Base-by-base conservation (phyloP, 2,329 filamentous ascomycete genomes). In the Exophiala calicioides region DNA sequence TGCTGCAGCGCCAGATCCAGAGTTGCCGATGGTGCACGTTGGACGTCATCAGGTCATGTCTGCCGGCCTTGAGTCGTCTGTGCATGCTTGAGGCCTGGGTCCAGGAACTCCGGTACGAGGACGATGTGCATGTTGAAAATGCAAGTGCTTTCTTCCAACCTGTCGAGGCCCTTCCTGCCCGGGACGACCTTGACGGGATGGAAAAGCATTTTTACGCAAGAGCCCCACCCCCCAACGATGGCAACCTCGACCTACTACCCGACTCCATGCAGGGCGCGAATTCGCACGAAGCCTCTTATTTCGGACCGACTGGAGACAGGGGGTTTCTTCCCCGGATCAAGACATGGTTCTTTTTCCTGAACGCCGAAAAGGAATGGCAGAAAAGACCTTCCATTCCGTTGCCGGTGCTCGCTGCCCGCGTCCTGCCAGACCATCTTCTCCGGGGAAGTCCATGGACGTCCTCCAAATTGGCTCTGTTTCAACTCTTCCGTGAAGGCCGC, bases 21-120 rank as follows among this genome's bases (percentile, higher is more conserved):
- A 56, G 57, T 4, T 69, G 65, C 44, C 59, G 55, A 46, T 74
- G 70, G 69, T 72, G 64, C 45, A 72, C 65, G 0, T 44, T 61
- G 18, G 47, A 60, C 3, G 64, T 66, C 5, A 46, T 73, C 4
- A 56, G 63, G 3, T 53, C 52, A 3, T 61, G 64, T 33, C 34
- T 73, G 2, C 67, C 66, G 0, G 59, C 58, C 5, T 47, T 73
- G 33, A 62, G 64, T 48, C 57, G 58, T 1, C 53, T 72, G 21
- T 55, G 51, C 5, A 58, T 71, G 20, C 57, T 64, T 24, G 63
- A 65, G 18, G 55, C 60, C 8, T 68, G 67, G 66, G 43, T 67
- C 38, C 53, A 56, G 26, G 53, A 58, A 21, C 21, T 19, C 12
- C 21, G 13, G 24, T n/a, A 20, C 26, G 30, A 5, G 12, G 18